Evolutionary conservation across 2,329 filamentous ascomycete genomes (phyloP), one percentile per base, ranked within the genome.

Genomic region (Penicillium sclerotiorum): DNA sequence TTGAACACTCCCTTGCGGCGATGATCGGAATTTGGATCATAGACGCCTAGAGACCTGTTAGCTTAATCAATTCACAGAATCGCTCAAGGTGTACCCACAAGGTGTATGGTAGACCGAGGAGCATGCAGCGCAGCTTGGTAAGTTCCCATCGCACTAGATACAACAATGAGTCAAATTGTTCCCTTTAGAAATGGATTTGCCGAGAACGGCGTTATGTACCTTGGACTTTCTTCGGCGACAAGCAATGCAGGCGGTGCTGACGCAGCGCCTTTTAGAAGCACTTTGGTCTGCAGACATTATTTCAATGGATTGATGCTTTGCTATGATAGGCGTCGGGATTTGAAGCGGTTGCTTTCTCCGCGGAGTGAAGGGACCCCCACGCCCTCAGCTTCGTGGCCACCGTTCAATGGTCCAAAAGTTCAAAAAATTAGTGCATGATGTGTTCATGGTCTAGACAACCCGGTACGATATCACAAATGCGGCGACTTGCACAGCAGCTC

Each of bases 1-100:
- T 93, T 92, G 71, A 97, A 97, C 41, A 97, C 94, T 52, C 94
- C 94, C 70, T 97, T 97, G 43, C 94, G 87, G 42, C 94, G 88
- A 70, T 96, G 92, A 70, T 99, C 94, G 50, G 92, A 96, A 67
- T 92, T 95, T 3, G 92, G 93, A 67, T 97, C 93, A 77, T 97
- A 97, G 58, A 96, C 80, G 70, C 94, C 96, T 74, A 89, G 85
- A 20, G 53, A 20, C 52, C 45, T 22, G 53, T 62, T 49, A 66
- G 49, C 27, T 15, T 22, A 3, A 15, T 12, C 1, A 20, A 18
- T 25, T 8, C 38, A 9, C 2, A 28, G 12, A 21, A 35, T 28
- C 15, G 13, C 11, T 36, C 17, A 8, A 11, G 17, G 6, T 30
- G 18, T 35, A 56, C 60, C 36, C 66, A 74, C 72, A 75, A 40